A percentile compares a stretch with the other conserved stretches of the same genome.
Conservation (phyloP, 2,329 filamentous ascomycete genomes). For the Lojkania enalia region DNA sequence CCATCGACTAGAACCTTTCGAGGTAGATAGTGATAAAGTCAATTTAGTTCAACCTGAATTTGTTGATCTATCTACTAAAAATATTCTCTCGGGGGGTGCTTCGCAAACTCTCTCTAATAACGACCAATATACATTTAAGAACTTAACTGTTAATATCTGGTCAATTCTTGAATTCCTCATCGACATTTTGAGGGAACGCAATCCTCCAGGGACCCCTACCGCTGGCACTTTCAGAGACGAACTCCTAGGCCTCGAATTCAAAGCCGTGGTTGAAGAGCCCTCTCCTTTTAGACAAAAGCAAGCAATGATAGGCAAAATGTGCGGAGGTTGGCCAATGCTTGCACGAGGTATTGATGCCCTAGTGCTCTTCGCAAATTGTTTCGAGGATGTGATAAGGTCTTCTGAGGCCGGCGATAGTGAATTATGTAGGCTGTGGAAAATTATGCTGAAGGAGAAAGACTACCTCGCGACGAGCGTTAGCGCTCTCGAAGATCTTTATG, state of each 20-base stretch:
- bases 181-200: conserved; percentile 11
- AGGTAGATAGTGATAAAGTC: conserved; percentile 11
- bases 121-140: conserved; percentile 17
- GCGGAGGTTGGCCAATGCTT: conserved; percentile 20
- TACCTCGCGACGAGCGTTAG: conserved; percentile 16
- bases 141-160: conserved; percentile 17
- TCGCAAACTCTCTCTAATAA: conserved; percentile 8
- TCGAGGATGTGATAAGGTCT: conserved; percentile 19
- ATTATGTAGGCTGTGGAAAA: conserved; percentile 16
- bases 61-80: conserved; percentile 8
- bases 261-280: conserved; percentile 19
- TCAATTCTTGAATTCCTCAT: conserved; percentile 21
- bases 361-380: conserved; percentile 22
- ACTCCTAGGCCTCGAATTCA: conserved; percentile 20
- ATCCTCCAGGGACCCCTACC: conserved; percentile 7
- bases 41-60: conserved; percentile 5
- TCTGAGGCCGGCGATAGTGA: background rate
- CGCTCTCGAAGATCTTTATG: conserved; percentile 16
- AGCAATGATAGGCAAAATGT: conserved; percentile 9
- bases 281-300: conserved; percentile 17
- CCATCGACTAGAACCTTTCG: conserved; percentile 15
- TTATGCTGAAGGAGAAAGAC: conserved; percentile 15
- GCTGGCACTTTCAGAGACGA: conserved; percentile 4
- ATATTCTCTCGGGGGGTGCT: conserved; percentile 8
- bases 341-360: conserved; percentile 20